These are phyloP conservation scores for Kurtzmaniella quercitrusa DNA, from an alignment of 1,139 yeast genomes.

Conservation along the genomic window DNA sequence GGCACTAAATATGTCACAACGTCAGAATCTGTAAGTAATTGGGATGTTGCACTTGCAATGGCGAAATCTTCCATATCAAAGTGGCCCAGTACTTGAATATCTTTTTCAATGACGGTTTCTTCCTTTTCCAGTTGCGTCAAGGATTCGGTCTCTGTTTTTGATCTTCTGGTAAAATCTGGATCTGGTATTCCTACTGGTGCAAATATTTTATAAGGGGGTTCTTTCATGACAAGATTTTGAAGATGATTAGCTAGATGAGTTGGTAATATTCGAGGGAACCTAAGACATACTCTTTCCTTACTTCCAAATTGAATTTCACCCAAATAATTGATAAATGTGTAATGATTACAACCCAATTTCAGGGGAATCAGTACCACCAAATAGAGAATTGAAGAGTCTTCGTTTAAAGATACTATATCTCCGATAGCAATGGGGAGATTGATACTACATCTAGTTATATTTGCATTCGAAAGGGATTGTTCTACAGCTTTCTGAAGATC, in stretches of 20 bases:
- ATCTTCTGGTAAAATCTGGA: constrained; percentile 23
- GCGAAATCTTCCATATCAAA: constrained; percentile 24
- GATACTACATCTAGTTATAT: constrained; percentile 21
- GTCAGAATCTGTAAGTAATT: constrained; percentile 30
- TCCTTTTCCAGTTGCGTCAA: neutral
- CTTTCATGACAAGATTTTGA: constrained; percentile 25
- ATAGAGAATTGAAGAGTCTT: constrained; percentile 28
- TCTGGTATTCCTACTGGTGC: constrained; percentile 42
- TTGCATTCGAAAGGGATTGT: constrained; percentile 16
- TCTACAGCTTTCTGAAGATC: neutral
- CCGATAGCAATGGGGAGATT: constrained; percentile 29
- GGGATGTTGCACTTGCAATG: constrained; percentile 36
- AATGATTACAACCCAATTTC: constrained; percentile 24
- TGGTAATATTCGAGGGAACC: constrained; percentile 56
- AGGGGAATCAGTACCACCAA: constrained; percentile 32
- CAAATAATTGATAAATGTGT: constrained; percentile 49
- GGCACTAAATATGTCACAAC: constrained; percentile 40
- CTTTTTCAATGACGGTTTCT: neutral
- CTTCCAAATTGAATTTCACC: constrained; percentile 54
- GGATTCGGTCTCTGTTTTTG: neutral
- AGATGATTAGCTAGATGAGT: constrained; percentile 16
- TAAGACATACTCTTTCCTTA: constrained; percentile 39
- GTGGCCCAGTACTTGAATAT: neutral
- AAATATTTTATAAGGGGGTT: constrained; percentile 27
- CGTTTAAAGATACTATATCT: constrained; percentile 33